Conservation (phyloP, 2,329 filamentous ascomycete genomes). For the Paecilomyces sp. region DNA sequence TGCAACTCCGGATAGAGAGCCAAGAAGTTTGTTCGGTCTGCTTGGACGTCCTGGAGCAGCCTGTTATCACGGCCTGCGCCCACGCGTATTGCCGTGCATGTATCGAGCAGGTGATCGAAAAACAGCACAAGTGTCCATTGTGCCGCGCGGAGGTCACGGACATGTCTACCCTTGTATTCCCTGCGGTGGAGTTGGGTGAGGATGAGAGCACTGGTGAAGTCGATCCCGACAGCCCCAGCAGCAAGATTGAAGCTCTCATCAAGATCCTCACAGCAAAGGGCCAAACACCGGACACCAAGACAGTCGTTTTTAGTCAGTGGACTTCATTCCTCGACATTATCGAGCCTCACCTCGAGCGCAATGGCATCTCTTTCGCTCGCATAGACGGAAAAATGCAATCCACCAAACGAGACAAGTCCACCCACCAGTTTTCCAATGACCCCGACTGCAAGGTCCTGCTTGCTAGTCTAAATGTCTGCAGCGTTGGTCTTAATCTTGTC, state of each 20-base stretch:
- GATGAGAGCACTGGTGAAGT: constrained; percentile 43
- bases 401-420: constrained; percentile 61
- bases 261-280: constrained; percentile 66
- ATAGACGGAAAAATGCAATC: constrained; percentile 75
- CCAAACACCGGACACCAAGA: constrained; percentile 61
- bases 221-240: constrained; percentile 62
- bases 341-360: constrained; percentile 57
- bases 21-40: constrained; percentile 82
- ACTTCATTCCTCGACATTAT: constrained; percentile 72
- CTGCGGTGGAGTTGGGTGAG: constrained; percentile 52
- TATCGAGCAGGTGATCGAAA: constrained; percentile 65
- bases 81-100: constrained; percentile 72
- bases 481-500: constrained; percentile 78
- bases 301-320: constrained; percentile 76
- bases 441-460: constrained; percentile 66
- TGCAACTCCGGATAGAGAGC: constrained; percentile 69
- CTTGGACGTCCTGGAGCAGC: constrained; percentile 61
- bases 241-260: constrained; percentile 74
- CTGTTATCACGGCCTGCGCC: constrained; percentile 78
- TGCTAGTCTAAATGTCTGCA: constrained; percentile 73
- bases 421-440: constrained; percentile 61
- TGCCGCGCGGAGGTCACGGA: constrained; percentile 64
- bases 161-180: constrained; percentile 56
- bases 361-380: constrained; percentile 58
- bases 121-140: constrained; percentile 76